Evolutionary conservation across 1,284 basidiomycete species (phyloP).

Genomic region (Cryptococcus depauperatus): DNA sequence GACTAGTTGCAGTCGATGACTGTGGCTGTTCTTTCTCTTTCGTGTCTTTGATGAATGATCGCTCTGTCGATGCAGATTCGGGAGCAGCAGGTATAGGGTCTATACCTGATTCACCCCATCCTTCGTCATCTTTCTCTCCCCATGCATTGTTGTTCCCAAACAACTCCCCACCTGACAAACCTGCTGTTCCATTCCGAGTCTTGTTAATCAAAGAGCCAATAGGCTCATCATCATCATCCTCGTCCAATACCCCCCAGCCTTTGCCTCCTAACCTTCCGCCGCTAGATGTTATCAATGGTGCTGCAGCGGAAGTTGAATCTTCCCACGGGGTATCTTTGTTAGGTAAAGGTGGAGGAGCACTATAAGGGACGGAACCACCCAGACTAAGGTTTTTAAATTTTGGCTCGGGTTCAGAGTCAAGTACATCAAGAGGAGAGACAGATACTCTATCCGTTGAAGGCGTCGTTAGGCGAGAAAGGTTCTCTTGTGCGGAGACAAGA

Average conservation of each 20-base stretch:
- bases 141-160: slow-evolving; percentile 7
- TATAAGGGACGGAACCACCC: slow-evolving; percentile 15
- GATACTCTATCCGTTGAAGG: slow-evolving; percentile 31
- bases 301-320: not conserved
- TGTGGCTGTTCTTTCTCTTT: too few species aligned
- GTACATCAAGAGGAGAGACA: slow-evolving; percentile 39
- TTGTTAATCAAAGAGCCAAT: too few species aligned
- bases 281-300: not conserved
- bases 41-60: too few species aligned
- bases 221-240: slow-evolving; percentile 20
- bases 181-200: slow-evolving; percentile 17
- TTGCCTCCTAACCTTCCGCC: slow-evolving; percentile 24
- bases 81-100: too few species aligned
- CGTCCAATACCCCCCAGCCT: slow-evolving; percentile 33
- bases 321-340: slow-evolving; percentile 9
- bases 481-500: too few species aligned
- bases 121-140: slow-evolving; percentile 13
- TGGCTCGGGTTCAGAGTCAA: slow-evolving; percentile 20
- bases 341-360: slow-evolving; percentile 5
- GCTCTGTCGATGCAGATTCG: too few species aligned
- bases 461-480: slow-evolving; percentile 14
- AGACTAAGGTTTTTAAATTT: slow-evolving; percentile 35
- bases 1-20: slow-evolving; percentile 53
- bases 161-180: slow-evolving; percentile 11
- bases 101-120: slow-evolving; percentile 25